Conservation (phyloP, 306 rosid genomes). For the Fragaria vesca region DNA sequence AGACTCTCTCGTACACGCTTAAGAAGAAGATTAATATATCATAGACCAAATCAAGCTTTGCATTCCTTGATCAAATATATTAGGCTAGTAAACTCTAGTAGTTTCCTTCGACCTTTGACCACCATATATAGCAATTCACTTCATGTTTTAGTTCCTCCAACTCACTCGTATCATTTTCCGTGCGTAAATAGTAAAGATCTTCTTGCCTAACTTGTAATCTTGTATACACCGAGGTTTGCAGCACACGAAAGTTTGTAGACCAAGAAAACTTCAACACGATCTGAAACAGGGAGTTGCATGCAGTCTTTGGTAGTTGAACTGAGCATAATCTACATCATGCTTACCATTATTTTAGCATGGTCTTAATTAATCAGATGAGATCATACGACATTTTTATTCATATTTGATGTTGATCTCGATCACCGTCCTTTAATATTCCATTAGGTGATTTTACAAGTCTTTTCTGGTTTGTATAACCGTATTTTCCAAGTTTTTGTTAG, state of each 20-base stretch:
- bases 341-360: background rate
- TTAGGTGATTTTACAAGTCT: background rate
- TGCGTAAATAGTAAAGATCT: background rate
- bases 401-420: background rate
- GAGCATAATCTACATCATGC: background rate
- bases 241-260: background rate
- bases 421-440: background rate
- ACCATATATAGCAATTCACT: background rate
- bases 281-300: background rate
- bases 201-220: background rate
- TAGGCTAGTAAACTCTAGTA: background rate
- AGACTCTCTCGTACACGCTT: background rate
- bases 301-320: conserved; percentile 8
- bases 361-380: background rate
- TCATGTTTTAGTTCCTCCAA: background rate
- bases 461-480: background rate
- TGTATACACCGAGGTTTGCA: background rate
- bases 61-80: too few relatives aligned
- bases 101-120: background rate
- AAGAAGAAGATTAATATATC: background rate
- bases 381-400: background rate
- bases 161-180: background rate
- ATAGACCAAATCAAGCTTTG: conserved; percentile 3
- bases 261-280: background rate
- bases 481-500: background rate